Conservation (phyloP, 1,139 yeast genomes). For the Suhomyces taliae region DNA sequence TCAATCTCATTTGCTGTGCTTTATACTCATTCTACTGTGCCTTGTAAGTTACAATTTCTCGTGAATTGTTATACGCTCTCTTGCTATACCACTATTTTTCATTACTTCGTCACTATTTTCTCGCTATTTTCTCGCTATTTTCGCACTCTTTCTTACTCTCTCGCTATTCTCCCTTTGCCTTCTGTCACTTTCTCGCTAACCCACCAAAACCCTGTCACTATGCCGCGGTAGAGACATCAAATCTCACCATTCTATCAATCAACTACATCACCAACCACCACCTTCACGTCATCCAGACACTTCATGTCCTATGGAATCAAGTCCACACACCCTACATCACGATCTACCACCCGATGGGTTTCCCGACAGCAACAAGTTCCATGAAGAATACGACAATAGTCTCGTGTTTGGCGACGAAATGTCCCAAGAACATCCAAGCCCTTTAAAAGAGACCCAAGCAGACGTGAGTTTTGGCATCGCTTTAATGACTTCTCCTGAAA, state of each 20-base stretch:
- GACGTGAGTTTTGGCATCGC: background rate
- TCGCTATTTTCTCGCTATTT: too few relatives aligned
- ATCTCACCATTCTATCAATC: background rate
- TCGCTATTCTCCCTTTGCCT: background rate
- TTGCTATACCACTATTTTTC: too few relatives aligned
- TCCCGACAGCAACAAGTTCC: background rate
- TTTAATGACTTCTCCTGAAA: background rate
- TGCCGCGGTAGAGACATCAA: background rate
- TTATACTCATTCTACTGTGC: too few relatives aligned
- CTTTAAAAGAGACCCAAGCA: conserved; percentile 2
- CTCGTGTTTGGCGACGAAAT: conserved; percentile 9
- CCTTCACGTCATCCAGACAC: background rate
- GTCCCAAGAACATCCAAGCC: background rate
- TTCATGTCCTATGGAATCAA: conserved; percentile 1
- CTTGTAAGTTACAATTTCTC: too few relatives aligned
- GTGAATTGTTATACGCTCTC: too few relatives aligned
- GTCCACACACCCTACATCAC: background rate
- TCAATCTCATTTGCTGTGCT: too few relatives aligned
- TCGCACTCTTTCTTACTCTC: background rate
- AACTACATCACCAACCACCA: background rate
- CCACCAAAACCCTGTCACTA: background rate
- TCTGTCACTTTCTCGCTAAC: background rate
- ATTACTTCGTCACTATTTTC: too few relatives aligned
- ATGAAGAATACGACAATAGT: conserved; percentile 7
- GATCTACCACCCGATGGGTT: background rate